Base-by-base conservation (phyloP, 2,329 filamentous ascomycete genomes). In the Xenosphaeropsis pyriputrescens region DNA sequence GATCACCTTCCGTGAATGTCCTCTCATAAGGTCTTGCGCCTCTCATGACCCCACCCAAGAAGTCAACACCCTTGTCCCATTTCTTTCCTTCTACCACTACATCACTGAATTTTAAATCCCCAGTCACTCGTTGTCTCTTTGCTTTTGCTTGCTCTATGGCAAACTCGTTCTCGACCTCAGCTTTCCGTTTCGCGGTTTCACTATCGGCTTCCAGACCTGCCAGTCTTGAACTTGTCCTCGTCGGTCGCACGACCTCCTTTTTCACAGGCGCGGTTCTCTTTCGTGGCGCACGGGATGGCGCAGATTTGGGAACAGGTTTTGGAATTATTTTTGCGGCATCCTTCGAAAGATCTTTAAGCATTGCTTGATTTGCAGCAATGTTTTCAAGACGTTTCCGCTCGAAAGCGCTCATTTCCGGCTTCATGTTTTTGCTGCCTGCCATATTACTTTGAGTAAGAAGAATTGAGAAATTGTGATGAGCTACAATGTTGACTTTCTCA, bases 351-450 rank as follows among this genome's bases (percentile, higher is more conserved):
- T 86, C 80, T 42, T 82, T 82, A 0, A 95, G 60, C 0, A 94
- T 68, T 54, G 79, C 84, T 57, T 89, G 80, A 49, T 93, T 91
- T 38, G 83, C 78, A 0, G 79, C 84, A 31, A 93, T 93, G 47
- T 94, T 94, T 43, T 86, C 85, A 13, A 85, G 72, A 1, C 88
- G 72, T 47, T 84, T 77, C 50, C 79, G 77, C 65, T 94, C 88
- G 58, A 93, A 95, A 30, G 85, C 84, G 58, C 83, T 93, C 49
- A 93, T 63, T 29, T 71, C 71, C 19, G 62, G 55, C 50, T 68
- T 52, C 12, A 57, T 57, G 31, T 65, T 44, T 29, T 52, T 51
- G 5, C 45, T 60, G 2, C 61, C 54, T 2, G 68, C 57, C 69
- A 75, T 73, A 29, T 34, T 16, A 7, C 29, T 55, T 42, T 45